These are phyloP conservation scores for Metschnikowia gelsemii DNA, from an alignment of 805 yeast species.

Conservation along the genomic window DNA sequence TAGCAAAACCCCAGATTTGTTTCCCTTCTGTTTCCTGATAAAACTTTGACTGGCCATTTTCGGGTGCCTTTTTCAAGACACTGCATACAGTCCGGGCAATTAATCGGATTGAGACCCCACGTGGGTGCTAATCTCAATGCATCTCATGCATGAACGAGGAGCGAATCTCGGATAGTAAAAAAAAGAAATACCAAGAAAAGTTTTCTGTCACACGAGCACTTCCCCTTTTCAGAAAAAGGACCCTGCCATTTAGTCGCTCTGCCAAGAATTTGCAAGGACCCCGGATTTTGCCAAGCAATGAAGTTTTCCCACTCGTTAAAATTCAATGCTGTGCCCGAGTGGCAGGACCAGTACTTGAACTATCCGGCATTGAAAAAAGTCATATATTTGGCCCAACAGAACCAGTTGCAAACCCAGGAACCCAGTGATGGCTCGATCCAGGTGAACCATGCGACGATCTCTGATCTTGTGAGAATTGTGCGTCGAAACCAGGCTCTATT, in stretches of 20 bases:
- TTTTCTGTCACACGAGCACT: constrained; percentile 11
- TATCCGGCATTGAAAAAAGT: constrained; percentile 53
- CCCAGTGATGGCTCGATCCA: constrained; percentile 29
- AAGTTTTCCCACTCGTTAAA: constrained; percentile 51
- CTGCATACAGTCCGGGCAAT: not conserved
- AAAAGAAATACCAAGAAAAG: constrained; percentile 2
- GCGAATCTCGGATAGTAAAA: not conserved
- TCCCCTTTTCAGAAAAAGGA: constrained; percentile 6
- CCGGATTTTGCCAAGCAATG: constrained; percentile 31
- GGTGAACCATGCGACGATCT: constrained; percentile 26
- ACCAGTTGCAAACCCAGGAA: constrained; percentile 26
- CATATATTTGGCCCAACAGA: constrained; percentile 53
- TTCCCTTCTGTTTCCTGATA: too few relatives aligned
- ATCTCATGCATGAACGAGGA: not conserved
- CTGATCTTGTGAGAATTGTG: constrained; percentile 26
- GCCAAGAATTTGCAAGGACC: constrained; percentile 12
- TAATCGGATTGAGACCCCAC: constrained; percentile 1
- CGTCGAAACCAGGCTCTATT: constrained; percentile 13
- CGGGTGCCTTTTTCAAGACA: too few relatives aligned
- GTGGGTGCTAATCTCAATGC: constrained; percentile 4
- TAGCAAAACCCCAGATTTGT: too few relatives aligned
- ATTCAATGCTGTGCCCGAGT: constrained; percentile 55
- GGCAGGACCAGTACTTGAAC: constrained; percentile 47
- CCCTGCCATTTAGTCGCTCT: not conserved
- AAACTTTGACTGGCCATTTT: too few relatives aligned